Percentiles rank a stretch among this genome's conserved stretches.
Conservation (phyloP, 345 rosid species). For the Bruguiera gymnorhiza region DNA sequence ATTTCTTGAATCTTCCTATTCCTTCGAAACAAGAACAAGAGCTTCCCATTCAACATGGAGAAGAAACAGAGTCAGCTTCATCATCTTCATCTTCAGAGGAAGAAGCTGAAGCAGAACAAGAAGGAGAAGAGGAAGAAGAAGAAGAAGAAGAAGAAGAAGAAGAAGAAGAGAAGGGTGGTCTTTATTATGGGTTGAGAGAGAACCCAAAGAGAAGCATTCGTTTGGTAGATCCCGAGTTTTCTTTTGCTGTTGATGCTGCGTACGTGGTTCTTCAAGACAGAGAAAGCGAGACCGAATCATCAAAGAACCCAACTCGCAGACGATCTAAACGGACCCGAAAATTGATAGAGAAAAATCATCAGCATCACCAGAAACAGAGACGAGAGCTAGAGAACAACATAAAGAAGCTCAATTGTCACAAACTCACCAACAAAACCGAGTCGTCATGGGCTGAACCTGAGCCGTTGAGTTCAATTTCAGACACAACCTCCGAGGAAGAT, state of each 20-base stretch:
- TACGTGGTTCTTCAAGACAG: slow-evolving; percentile 59
- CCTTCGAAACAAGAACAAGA: slow-evolving; percentile 24
- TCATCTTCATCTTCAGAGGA: slow-evolving; percentile 48
- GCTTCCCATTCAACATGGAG: slow-evolving; percentile 36
- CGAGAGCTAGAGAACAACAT: slow-evolving; percentile 21
- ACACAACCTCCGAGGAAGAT: slow-evolving; percentile 75
- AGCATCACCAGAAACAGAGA: slow-evolving; percentile 21
- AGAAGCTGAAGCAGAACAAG: slow-evolving; percentile 36
- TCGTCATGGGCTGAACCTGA: slow-evolving; percentile 46
- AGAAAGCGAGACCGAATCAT: slow-evolving; percentile 82
- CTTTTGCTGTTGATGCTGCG: slow-evolving; percentile 39
- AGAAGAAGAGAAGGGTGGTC: slow-evolving; percentile 30
- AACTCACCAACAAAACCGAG: slow-evolving; percentile 12
- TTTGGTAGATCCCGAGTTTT: slow-evolving; percentile 64
- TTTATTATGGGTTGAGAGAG: slow-evolving; percentile 46
- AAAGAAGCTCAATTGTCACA: slow-evolving; percentile 10
- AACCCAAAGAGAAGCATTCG: slow-evolving; percentile 52
- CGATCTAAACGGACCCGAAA: slow-evolving; percentile 59
- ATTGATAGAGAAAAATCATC: slow-evolving; percentile 21
- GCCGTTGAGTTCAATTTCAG: slow-evolving; percentile 73
- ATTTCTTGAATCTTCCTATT: slow-evolving; percentile 52
- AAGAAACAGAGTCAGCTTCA: slow-evolving; percentile 41
- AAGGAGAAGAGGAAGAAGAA: slow-evolving; percentile 24
- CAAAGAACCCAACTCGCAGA: slow-evolving; percentile 57
- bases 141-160: slow-evolving; percentile 17